Evolutionary conservation across 2,329 filamentous ascomycete genomes (phyloP).

Genomic region (Cytospora piceae): DNA sequence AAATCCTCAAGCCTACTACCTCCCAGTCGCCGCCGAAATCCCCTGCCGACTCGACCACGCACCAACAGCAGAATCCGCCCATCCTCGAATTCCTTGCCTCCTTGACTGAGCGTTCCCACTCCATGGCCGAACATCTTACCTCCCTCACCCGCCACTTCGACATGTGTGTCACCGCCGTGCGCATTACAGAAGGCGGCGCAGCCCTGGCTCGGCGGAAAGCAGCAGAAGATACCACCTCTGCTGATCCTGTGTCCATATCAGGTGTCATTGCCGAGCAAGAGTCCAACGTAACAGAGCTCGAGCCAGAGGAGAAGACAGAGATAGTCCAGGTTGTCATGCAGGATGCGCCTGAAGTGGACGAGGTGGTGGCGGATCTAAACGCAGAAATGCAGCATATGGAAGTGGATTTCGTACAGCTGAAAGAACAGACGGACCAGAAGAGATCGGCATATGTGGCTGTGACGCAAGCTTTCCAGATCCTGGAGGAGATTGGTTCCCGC

Average conservation of each 20-base stretch:
- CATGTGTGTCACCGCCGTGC: conserved; percentile 86
- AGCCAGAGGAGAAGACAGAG: conserved; percentile 78
- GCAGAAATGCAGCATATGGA: conserved; percentile 81
- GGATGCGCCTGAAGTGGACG: conserved; percentile 69
- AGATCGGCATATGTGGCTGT: conserved; percentile 60
- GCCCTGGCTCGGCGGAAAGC: conserved; percentile 59
- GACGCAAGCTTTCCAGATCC: conserved; percentile 63
- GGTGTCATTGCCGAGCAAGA: conserved; percentile 66
- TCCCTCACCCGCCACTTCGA: conserved; percentile 89
- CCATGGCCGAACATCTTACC: conserved; percentile 80
- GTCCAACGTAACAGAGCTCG: conserved; percentile 55
- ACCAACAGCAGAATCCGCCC: conserved; percentile 37
- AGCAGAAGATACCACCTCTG: conserved; percentile 59
- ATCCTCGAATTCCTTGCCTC: conserved; percentile 60
- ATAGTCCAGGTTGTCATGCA: conserved; percentile 81
- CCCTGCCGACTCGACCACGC: conserved; percentile 42
- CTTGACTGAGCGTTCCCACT: conserved; percentile 75
- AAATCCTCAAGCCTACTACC: conserved; percentile 50
- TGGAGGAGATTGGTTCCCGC: conserved; percentile 69
- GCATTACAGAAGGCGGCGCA: conserved; percentile 59
- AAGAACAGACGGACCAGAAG: conserved; percentile 63
- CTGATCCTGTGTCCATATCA: conserved; percentile 60
- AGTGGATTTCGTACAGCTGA: conserved; percentile 64
- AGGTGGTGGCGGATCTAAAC: conserved; percentile 71
- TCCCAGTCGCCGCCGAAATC: conserved; percentile 41